These are phyloP conservation scores for Macrophomina phaseolina DNA, from an alignment of 2,329 filamentous ascomycete genomes.

Conservation along the genomic window DNA sequence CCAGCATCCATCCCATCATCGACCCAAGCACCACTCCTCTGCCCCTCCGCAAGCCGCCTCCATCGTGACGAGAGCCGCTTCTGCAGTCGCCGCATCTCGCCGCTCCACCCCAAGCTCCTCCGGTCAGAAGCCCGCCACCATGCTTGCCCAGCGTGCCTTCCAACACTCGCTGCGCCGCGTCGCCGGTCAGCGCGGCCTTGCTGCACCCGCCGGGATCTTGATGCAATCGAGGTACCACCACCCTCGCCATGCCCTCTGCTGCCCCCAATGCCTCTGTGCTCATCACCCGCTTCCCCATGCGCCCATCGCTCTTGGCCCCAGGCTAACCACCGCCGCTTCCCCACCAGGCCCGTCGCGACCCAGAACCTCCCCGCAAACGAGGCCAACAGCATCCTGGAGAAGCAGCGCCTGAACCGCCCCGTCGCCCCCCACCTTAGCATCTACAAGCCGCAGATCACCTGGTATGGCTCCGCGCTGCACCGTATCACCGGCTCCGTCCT, in stretches of 20 bases:
- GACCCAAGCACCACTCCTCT: slow-evolving; percentile 33
- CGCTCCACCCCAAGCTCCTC: neutral
- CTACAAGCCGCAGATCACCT: slow-evolving; percentile 88
- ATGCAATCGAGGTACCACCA: slow-evolving; percentile 55
- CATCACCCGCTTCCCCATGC: neutral
- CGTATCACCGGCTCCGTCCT: slow-evolving; percentile 81
- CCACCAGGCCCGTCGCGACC: slow-evolving; percentile 57
- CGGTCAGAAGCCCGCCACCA: slow-evolving; percentile 32
- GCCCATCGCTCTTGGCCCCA: neutral
- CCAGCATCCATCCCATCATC: slow-evolving; percentile 12
- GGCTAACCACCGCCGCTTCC: slow-evolving; percentile 18
- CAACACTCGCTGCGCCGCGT: slow-evolving; percentile 51
- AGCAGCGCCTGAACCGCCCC: slow-evolving; percentile 81
- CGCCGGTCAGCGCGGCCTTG: slow-evolving; percentile 48
- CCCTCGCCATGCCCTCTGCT: neutral
- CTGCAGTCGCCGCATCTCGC: slow-evolving; percentile 9
- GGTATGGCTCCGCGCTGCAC: slow-evolving; percentile 76
- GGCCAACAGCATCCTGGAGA: slow-evolving; percentile 70
- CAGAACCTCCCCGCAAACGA: slow-evolving; percentile 62
- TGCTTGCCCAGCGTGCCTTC: slow-evolving; percentile 54
- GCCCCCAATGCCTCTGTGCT: neutral
- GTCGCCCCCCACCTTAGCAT: slow-evolving; percentile 83
- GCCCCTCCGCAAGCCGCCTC: slow-evolving; percentile 15
- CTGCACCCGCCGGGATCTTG: slow-evolving; percentile 43
- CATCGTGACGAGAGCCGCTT: slow-evolving; percentile 5